Conservation (phyloP, 2,329 filamentous ascomycete genomes). For the Aspergillus japonicus region DNA sequence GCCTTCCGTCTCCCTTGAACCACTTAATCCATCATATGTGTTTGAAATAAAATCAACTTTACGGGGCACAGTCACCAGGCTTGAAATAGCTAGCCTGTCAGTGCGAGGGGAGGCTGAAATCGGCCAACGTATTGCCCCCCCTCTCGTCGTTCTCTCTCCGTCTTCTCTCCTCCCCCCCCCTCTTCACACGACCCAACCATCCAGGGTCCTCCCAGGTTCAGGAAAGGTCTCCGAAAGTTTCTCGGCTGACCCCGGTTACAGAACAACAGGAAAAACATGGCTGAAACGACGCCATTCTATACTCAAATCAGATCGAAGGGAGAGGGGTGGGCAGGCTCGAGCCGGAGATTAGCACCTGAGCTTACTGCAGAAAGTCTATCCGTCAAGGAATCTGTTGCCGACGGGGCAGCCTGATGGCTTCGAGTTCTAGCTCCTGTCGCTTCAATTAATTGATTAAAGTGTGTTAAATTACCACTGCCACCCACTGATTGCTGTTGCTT, state of each 20-base stretch:
- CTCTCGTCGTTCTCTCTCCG: too few species aligned
- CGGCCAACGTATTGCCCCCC: neutral
- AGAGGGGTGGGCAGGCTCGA: neutral
- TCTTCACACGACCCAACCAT: neutral
- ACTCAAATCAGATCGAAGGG: conserved; percentile 20
- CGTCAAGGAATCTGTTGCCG: conserved; percentile 30
- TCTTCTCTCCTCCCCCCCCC: neutral
- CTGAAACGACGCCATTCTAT: conserved; percentile 20
- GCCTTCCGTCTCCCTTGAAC: neutral
- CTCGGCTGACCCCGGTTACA: conserved; percentile 25
- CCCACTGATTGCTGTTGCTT: too few species aligned
- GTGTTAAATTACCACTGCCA: too few species aligned
- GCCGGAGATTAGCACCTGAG: conserved; percentile 12
- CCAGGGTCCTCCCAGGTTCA: conserved; percentile 27
- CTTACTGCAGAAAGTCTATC: conserved; percentile 20
- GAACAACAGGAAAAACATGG: conserved; percentile 17
- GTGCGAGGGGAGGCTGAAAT: neutral
- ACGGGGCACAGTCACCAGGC: neutral
- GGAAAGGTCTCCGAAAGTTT: conserved; percentile 28
- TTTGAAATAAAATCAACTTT: neutral
- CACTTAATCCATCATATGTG: neutral
- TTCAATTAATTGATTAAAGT: too few species aligned
- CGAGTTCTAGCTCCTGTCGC: too few species aligned
- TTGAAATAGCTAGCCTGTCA: neutral
- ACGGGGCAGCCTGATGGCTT: conserved; percentile 1